These are phyloP conservation scores for Chimonanthus salicifolius DNA, from an alignment of 164 flowering plant genomes.

Conservation along the genomic window DNA sequence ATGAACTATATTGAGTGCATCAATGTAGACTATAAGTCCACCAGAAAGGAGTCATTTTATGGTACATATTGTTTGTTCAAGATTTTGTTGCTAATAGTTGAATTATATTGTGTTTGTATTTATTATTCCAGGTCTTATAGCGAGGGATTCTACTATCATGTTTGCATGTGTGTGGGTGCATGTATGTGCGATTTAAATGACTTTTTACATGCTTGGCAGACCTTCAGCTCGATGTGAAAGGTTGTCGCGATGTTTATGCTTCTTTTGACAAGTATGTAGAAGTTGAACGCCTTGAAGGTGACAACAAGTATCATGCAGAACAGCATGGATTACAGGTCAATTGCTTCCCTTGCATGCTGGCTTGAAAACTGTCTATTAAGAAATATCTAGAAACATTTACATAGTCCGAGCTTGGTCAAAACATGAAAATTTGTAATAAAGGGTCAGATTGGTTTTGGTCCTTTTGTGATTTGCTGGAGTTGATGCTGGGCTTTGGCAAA, in stretches of 20 bases:
- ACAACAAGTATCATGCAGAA: conserved; percentile 94
- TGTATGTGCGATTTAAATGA: not conserved
- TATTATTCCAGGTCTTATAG: no score
- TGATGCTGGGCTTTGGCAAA: not conserved
- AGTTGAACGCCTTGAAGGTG: conserved; percentile 92
- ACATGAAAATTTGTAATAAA: no score
- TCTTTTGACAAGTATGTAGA: conserved; percentile 95
- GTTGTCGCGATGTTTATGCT: conserved; percentile 92
- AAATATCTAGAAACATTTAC: no score
- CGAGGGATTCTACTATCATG: no score
- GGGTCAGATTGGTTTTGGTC: no score
- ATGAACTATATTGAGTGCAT: conserved; percentile 96
- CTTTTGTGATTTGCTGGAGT: not conserved
- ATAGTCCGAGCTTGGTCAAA: no score
- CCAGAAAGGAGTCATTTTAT: conserved; percentile 92
- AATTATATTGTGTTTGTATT: not conserved
- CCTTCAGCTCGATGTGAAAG: conserved; percentile 95
- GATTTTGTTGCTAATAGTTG: not conserved
- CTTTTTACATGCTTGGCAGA: conserved; percentile 37
- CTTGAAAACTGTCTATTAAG: not conserved
- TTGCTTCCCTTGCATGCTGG: not conserved
- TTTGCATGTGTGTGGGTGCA: not conserved
- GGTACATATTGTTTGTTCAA: conserved; percentile 36
- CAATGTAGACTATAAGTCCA: conserved; percentile 91
- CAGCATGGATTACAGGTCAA: conserved; percentile 83